Percentiles rank a stretch among this genome's conserved stretches.
phyloP scores from a whole-genome alignment of 1,139 yeast genomes.

The Pichia cactophila region DNA sequence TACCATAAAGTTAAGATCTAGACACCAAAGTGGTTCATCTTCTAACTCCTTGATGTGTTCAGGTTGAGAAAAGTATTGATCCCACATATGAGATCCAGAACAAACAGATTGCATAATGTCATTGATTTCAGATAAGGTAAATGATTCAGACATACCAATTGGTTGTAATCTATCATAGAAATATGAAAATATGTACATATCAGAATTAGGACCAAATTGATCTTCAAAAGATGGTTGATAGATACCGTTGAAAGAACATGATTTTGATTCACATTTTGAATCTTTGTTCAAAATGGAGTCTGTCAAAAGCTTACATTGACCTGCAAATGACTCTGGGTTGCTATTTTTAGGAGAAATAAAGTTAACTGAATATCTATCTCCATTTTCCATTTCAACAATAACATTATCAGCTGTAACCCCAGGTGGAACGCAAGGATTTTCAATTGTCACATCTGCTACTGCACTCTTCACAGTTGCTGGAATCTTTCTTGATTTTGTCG shows the following conservation, averaged over 20 bases:
- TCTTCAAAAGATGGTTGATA: slow-evolving; percentile 87
- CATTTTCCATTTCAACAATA: slow-evolving; percentile 44
- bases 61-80: slow-evolving; percentile 24
- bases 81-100: slow-evolving; percentile 70
- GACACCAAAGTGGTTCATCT: slow-evolving; percentile 88
- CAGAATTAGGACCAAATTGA: slow-evolving; percentile 62
- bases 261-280: slow-evolving; percentile 57
- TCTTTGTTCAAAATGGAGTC: slow-evolving; percentile 82
- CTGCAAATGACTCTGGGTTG: slow-evolving; percentile 36
- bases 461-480: slow-evolving; percentile 33
- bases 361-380: slow-evolving; percentile 50
- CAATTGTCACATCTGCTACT: slow-evolving; percentile 39
- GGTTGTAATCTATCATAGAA: slow-evolving; percentile 93
- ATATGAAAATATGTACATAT: slow-evolving; percentile 84
- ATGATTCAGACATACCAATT: slow-evolving; percentile 86
- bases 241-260: slow-evolving; percentile 95
- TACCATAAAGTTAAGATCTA: slow-evolving; percentile 83
- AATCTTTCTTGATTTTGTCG: slow-evolving; percentile 18
- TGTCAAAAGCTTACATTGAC: slow-evolving; percentile 80
- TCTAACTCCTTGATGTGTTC: slow-evolving; percentile 44
- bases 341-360: slow-evolving; percentile 61
- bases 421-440: slow-evolving; percentile 86
- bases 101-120: slow-evolving; percentile 83
- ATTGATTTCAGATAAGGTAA: slow-evolving; percentile 74
- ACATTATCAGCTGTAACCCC: slow-evolving; percentile 46